Base-by-base conservation (phyloP, 129 eudicot species). In the Pseudognaphalium luteoalbum region DNA sequence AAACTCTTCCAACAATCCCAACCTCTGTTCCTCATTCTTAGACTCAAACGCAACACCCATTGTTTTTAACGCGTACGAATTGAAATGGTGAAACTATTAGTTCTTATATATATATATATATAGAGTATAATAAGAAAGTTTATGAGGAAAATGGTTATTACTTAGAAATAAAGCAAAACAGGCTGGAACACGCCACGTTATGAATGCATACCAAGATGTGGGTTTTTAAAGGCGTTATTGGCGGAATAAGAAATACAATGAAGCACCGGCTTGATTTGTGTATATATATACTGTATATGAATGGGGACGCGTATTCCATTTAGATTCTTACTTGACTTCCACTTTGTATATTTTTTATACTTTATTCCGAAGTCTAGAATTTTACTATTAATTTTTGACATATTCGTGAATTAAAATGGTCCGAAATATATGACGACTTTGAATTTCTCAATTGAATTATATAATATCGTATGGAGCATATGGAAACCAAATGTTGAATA, bases 1-100 rank as follows among this genome's bases (percentile, higher is more conserved):
- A 22, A 85, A 83, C 57, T 89, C 87, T n/a, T 84, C 85, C 80
- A 92, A 65, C 83, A 44, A 60, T 54, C 88, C 85, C 78, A 78
- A 20, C 58, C 7, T 52, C 37, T 47, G 21, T 20, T 73, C 41
- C 41, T 44, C 75, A 28, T 33, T n/a, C 29, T 64, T 58, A 14
- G 77, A 29, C 72, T 71, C 75, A 47, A 72, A 66, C 8, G 77
- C 10, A 33, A 82, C 66, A 42, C 84, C 80, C 84, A 76, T 73
- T 6, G 4, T 42, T 73, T 65, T 44, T 3, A 25, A 29, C 12
- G 15, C 47, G 71, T 69, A 16, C 19, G 47, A 68, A 59, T 15
- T 47, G 75, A 28, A 69, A 66, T 47, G 57, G 1, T 58, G 20
- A 35, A 66, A 17, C 25, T 2, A 11, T 32, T 22, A 12, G 11